A percentile compares a stretch with the other conserved stretches of the same genome.
Conservation (phyloP, 1,284 basidiomycete genomes). For the Irpex sp. region DNA sequence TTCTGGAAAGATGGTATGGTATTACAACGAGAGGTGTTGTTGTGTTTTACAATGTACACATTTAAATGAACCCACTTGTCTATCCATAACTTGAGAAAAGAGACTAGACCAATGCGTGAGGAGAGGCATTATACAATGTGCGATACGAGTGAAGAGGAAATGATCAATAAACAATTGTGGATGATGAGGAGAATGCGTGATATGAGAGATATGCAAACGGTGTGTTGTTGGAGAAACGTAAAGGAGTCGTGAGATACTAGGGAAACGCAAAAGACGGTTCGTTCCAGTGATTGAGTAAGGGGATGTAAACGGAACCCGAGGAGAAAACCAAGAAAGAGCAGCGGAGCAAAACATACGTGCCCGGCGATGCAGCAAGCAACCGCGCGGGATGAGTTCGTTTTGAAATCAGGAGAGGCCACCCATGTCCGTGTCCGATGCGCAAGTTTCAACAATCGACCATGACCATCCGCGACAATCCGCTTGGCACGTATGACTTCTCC, state of each 20-base stretch:
- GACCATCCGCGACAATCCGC: conserved; percentile 25
- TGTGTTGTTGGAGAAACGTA: neutral
- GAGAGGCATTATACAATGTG: conserved; percentile 1
- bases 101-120: neutral
- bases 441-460: conserved; percentile 13
- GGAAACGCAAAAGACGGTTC: neutral
- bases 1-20: neutral
- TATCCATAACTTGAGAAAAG: neutral
- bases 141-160: neutral
- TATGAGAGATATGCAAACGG: neutral
- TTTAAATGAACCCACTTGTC: neutral
- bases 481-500: conserved; percentile 22
- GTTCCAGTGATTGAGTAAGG: neutral
- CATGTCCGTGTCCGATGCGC: neutral
- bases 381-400: neutral
- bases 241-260: neutral
- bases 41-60: conserved; percentile 1
- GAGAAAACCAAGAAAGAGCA: neutral
- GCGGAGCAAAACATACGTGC: neutral
- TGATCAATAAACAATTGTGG: conserved; percentile 1
- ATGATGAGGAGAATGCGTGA: neutral
- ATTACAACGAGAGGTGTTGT: neutral
- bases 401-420: neutral
- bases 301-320: neutral
- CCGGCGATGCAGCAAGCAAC: neutral